Evolutionary conservation across 2,329 filamentous ascomycete genomes (phyloP).

Genomic region (Ampelomyces quisqualis): DNA sequence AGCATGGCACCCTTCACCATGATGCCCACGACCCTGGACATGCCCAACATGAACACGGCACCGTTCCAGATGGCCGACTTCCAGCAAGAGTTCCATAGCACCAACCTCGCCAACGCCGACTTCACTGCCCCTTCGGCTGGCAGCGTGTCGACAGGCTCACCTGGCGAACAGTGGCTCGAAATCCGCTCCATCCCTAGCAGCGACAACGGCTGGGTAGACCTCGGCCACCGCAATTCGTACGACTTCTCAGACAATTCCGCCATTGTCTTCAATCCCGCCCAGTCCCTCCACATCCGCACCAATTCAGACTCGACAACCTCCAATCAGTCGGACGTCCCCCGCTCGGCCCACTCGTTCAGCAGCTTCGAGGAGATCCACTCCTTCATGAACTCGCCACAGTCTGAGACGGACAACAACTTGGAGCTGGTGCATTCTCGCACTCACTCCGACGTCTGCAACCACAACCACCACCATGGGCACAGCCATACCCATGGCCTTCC

Average conservation of each 20-base stretch:
- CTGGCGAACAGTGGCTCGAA: conserved; percentile 79
- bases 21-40: conserved; percentile 47
- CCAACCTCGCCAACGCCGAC: conserved; percentile 55
- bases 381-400: conserved; percentile 78
- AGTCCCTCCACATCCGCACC: conserved; percentile 83
- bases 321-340: conserved; percentile 62
- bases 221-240: conserved; percentile 65
- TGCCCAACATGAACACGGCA: conserved; percentile 28
- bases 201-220: conserved; percentile 82
- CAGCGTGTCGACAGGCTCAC: conserved; percentile 60
- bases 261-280: conserved; percentile 87
- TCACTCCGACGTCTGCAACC: conserved; percentile 33
- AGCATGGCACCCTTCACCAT: conserved; percentile 48
- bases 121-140: conserved; percentile 40
- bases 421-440: conserved; percentile 27
- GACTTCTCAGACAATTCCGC: conserved; percentile 60
- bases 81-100: conserved; percentile 59
- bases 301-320: conserved; percentile 87
- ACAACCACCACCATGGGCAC: conserved; percentile 15
- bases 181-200: conserved; percentile 82
- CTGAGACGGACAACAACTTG: conserved; percentile 55
- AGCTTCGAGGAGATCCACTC: conserved; percentile 76
- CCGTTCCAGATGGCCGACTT: conserved; percentile 63
- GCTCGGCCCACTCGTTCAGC: conserved; percentile 67
- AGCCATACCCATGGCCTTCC: conserved; percentile 18